A percentile compares a stretch with the other conserved stretches of the same genome.
phyloP scores from a whole-genome alignment of 2,329 filamentous ascomycete genomes.

The Didymellaceae sp. region DNA sequence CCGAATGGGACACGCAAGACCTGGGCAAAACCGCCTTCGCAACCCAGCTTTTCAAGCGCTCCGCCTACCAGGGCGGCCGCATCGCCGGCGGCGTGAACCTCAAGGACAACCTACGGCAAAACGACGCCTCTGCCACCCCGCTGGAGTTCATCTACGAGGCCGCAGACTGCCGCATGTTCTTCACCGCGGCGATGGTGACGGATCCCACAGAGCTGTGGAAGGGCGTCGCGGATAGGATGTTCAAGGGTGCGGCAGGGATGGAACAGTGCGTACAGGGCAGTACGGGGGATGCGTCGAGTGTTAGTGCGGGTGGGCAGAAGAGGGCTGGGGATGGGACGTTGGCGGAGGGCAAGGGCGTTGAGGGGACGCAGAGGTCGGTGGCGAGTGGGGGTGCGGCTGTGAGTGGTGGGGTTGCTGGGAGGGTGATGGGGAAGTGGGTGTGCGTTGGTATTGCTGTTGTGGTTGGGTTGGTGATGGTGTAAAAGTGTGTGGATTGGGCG shows the following conservation, averaged over 20 bases:
- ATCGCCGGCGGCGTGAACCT: slow-evolving; percentile 45
- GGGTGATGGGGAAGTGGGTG: not conserved
- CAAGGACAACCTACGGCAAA: slow-evolving; percentile 47
- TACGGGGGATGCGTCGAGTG: slow-evolving; percentile 36
- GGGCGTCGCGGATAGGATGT: slow-evolving; percentile 46
- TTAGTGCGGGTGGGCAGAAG: slow-evolving; percentile 42
- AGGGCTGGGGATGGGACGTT: slow-evolving; percentile 33
- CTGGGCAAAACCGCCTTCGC: slow-evolving; percentile 44
- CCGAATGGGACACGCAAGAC: slow-evolving; percentile 36
- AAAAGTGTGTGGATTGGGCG: too few species aligned
- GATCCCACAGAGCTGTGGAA: slow-evolving; percentile 49
- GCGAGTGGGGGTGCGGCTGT: not conserved
- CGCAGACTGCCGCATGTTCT: slow-evolving; percentile 51
- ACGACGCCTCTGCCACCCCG: slow-evolving; percentile 47
- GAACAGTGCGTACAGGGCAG: slow-evolving; percentile 37
- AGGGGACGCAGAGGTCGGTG: slow-evolving; percentile 1
- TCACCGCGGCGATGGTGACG: slow-evolving; percentile 45
- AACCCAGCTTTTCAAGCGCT: slow-evolving; percentile 42
- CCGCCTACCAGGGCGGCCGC: slow-evolving; percentile 31
- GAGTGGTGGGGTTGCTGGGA: slow-evolving; percentile 4
- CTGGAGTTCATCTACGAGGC: slow-evolving; percentile 53
- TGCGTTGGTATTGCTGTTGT: not conserved
- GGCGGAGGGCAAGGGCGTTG: slow-evolving; percentile 6
- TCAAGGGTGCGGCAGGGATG: slow-evolving; percentile 30
- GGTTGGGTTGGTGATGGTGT: slow-evolving; percentile 7